Base-by-base conservation (phyloP, 257 asterid species). In the Ocimum tenuiflorum region DNA sequence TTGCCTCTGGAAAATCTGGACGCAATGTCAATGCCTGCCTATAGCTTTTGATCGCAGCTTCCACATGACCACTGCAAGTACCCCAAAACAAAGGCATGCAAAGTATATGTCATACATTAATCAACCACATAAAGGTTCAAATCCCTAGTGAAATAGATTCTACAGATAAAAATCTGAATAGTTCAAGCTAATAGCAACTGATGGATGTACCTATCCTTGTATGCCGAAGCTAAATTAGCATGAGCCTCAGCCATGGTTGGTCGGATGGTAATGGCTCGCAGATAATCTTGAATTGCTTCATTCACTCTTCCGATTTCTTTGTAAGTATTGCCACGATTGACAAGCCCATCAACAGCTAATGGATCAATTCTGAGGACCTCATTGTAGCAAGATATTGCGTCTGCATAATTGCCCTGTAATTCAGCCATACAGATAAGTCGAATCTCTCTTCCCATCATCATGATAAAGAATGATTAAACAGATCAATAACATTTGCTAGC, bases 161-260 rank as follows among this genome's bases (percentile, higher is more conserved):
- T 48, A n/a, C 42, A 35, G 24, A n/a, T 31, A 13, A 56, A 63
- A 41, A 14, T 11, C 33, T 19, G 48, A 11, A 49, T 55, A 75
- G 79, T 31, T 87, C 77, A 65, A 73, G 79, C 64, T 75, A 70
- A 64, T 77, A 84, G 75, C 75, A 80, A 77, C 71, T 75, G 39
- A 78, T 73, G 65, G 82, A 4, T 63, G 66, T 61, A 88, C 99
- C 97, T 90, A 68, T 94, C 99, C 81, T 94, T 94, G 79, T 90
- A 90, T 11, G 96, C 99, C 17, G 97, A 94, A 70, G 99, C 99
- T 83, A 94, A 79, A 85, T 94, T 94, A 62, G 99, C 99, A 86
- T 94, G 97, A 69, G 99, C 99, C 84, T 94, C 99, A n/a, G 99
- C 91, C 99, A 94, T 94, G 71, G 89, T 31, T 18, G 99, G 99